phyloP scores from a whole-genome alignment of 129 eudicot genomes.

The Ambrosia trifida region DNA sequence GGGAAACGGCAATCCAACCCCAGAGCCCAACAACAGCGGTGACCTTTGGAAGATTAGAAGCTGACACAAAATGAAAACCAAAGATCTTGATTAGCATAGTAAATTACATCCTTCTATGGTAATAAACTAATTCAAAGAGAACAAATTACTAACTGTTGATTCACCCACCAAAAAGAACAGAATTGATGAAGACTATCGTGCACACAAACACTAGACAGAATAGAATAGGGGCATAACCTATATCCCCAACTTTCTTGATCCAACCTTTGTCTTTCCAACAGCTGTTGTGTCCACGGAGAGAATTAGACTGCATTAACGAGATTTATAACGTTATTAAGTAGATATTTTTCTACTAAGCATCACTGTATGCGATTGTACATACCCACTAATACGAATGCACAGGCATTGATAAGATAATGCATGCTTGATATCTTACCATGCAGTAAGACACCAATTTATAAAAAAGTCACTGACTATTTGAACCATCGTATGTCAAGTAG shows the following conservation, averaged over 20 bases:
- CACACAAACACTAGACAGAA: constrained; percentile 55
- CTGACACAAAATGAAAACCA: constrained; percentile 41
- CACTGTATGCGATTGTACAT: not conserved
- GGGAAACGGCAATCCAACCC: constrained; percentile 90
- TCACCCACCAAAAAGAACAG: constrained; percentile 73
- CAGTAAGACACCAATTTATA: not conserved
- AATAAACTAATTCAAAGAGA: not conserved
- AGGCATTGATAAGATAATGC: not conserved
- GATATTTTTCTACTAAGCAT: not conserved
- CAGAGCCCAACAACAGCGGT: constrained; percentile 93
- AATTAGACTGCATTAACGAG: constrained; percentile 58
- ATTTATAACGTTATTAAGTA: constrained; percentile 16
- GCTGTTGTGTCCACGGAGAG: constrained; percentile 49
- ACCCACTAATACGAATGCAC: too few species aligned
- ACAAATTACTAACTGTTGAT: constrained; percentile 1
- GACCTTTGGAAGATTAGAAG: constrained; percentile 70
- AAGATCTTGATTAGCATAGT: constrained; percentile 33
- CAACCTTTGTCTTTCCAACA: constrained; percentile 52
- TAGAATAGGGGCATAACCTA: constrained; percentile 81
- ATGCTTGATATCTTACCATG: not conserved
- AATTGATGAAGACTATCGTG: constrained; percentile 71
- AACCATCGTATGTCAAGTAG: not conserved
- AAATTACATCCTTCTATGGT: not conserved
- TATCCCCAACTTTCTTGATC: constrained; percentile 37
- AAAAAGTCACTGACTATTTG: not conserved